Evolutionary conservation across 2,329 filamentous ascomycete species (phyloP).

Genomic region (Bertia moriformis): DNA sequence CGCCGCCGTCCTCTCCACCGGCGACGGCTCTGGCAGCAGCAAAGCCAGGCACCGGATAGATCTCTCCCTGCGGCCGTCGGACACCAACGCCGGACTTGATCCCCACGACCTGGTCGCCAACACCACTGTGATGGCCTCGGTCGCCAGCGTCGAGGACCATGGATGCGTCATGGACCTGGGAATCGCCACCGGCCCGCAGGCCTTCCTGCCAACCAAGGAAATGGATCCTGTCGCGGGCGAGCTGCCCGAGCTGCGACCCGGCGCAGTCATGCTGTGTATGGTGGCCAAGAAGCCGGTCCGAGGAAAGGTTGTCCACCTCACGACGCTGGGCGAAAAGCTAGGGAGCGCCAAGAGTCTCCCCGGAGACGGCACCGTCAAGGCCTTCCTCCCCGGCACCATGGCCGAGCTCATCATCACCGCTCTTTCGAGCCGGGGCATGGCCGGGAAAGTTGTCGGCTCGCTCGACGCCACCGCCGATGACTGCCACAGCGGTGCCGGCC

Average conservation of each 20-base stretch:
- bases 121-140: slow-evolving; percentile 70
- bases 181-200: slow-evolving; percentile 55
- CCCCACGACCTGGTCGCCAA: slow-evolving; percentile 62
- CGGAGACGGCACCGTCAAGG: slow-evolving; percentile 67
- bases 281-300: slow-evolving; percentile 62
- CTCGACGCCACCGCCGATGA: slow-evolving; percentile 82
- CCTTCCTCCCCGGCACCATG: slow-evolving; percentile 77
- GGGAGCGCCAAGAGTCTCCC: slow-evolving; percentile 54
- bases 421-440: slow-evolving; percentile 58
- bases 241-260: slow-evolving; percentile 69
- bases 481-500: slow-evolving; percentile 69
- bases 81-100: slow-evolving; percentile 62
- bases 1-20: slow-evolving; percentile 67
- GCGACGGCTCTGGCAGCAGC: slow-evolving; percentile 42
- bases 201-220: slow-evolving; percentile 77
- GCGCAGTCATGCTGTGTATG: slow-evolving; percentile 71
- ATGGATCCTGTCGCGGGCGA: slow-evolving; percentile 53
- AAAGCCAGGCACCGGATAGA: slow-evolving; percentile 73
- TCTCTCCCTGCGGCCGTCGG: slow-evolving; percentile 65
- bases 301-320: slow-evolving; percentile 76
- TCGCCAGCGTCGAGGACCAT: slow-evolving; percentile 84
- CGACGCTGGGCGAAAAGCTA: slow-evolving; percentile 57
- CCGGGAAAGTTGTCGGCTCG: slow-evolving; percentile 82
- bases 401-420: slow-evolving; percentile 75
- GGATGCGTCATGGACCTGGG: slow-evolving; percentile 88